Conservation (phyloP, 1,284 basidiomycete species). For the Trichosporon sp. region DNA sequence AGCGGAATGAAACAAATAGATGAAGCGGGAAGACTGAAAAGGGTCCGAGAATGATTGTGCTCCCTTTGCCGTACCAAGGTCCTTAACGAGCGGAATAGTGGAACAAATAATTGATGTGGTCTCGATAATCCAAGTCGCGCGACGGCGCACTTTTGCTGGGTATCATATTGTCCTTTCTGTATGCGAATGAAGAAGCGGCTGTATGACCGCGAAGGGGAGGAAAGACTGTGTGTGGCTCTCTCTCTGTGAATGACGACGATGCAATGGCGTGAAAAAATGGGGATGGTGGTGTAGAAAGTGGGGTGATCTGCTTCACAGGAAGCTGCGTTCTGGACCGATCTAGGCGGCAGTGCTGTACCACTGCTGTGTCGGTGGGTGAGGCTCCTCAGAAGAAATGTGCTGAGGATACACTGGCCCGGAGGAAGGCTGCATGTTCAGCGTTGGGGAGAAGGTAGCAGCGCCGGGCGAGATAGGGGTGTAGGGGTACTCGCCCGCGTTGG, state of each 20-base stretch:
- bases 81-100: neutral
- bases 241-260: neutral
- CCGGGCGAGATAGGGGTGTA: conserved; percentile 20
- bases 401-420: neutral
- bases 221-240: neutral
- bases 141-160: neutral
- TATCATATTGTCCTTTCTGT: conserved; percentile 2
- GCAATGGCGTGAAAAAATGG: neutral
- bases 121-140: neutral
- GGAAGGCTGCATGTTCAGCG: conserved; percentile 8
- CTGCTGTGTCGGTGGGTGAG: neutral
- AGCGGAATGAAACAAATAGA: neutral
- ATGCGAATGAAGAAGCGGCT: neutral
- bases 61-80: neutral
- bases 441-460: conserved; percentile 11
- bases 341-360: neutral
- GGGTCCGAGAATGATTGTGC: neutral
- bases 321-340: too few species aligned
- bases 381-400: conserved; percentile 1
- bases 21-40: neutral
- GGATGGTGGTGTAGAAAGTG: neutral
- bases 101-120: neutral
- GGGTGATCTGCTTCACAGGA: neutral
- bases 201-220: neutral
- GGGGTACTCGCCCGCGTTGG: conserved; percentile 11